Base-by-base conservation (phyloP, 2,329 filamentous ascomycete species). In the Xenoacremonium recifei region DNA sequence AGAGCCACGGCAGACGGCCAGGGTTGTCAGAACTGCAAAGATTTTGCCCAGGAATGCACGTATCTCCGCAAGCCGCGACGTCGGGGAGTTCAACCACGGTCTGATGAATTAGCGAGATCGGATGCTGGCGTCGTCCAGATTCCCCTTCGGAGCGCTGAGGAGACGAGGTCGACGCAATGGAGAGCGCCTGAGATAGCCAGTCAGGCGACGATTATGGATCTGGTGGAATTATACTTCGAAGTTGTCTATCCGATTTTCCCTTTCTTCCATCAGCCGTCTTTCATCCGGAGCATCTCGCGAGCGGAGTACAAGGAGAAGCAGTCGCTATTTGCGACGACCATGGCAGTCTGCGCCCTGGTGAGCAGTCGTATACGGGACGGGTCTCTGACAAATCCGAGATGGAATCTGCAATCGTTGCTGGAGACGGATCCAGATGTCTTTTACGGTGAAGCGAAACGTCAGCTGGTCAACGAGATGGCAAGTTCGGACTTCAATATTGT, bases 201-300 rank as follows among this genome's bases (percentile, higher is more conserved):
- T 18, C 51, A 50, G 39, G 47, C 45, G 17, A 43, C 47, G 27
- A 68, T 76, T 31, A 58, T 63, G 37, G 61, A 67, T 52, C 58
- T 75, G n/a, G 61, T 74, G 18, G 65, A 72, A 13, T 18, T 77
- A 13, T 77, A 76, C 60, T 72, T 75, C 55, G 70, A 76, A 43
- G 66, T 74, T 32, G 68, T 76, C n/a, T 77, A 77, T 55, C 74
- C 74, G 2, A 70, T 77, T 52, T 71, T 34, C n/a, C 32, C 32
- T 5, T n/a, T 34, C n/a, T 34, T 34, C n/a, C 6, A 34, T 20
- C 32, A n/a, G 5, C 15, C 32, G 17, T 6, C 5, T 15, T n/a
- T 34, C 7, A 18, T 6, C 9, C 11, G 32, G 16, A 18, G 32
- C 5, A 18, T 34, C n/a, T 15, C 11, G n/a, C 6, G n/a, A 5